Evolutionary conservation across 768 basidiomycete species (phyloP).

Genomic region (Psilocybe tampanensis): DNA sequence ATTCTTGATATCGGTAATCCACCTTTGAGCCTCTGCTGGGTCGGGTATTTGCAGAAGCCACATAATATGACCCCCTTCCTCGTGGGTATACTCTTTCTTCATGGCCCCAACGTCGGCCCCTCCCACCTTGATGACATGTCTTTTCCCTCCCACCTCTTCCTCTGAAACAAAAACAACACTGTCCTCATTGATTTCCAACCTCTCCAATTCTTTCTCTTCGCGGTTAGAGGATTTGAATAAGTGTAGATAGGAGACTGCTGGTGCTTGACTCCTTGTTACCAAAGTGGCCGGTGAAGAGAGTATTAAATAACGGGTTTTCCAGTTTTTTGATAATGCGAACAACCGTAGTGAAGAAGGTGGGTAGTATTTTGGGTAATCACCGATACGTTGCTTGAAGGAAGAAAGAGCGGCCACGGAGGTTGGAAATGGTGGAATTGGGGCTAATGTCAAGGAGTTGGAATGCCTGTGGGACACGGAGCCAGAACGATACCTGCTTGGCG

Average conservation of each 20-base stretch:
- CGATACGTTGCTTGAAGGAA: slow-evolving; percentile 54
- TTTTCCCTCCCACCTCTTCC: slow-evolving; percentile 46
- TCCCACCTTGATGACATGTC: slow-evolving; percentile 67
- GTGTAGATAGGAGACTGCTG: slow-evolving; percentile 63
- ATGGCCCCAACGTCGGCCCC: slow-evolving; percentile 59
- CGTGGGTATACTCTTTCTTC: slow-evolving; percentile 43
- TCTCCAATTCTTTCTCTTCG: slow-evolving; percentile 72
- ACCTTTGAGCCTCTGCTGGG: slow-evolving; percentile 63
- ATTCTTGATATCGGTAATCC: slow-evolving; percentile 77
- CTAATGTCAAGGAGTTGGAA: slow-evolving; percentile 36
- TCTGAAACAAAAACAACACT: slow-evolving; percentile 78
- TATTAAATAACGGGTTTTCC: slow-evolving; percentile 68
- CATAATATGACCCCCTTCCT: slow-evolving; percentile 57
- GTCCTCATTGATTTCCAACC: slow-evolving; percentile 75
- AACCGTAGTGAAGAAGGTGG: slow-evolving; percentile 70
- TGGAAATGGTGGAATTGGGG: slow-evolving; percentile 64
- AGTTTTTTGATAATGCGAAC: slow-evolving; percentile 72
- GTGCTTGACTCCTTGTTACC: slow-evolving; percentile 36
- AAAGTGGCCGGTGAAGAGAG: slow-evolving; percentile 50
- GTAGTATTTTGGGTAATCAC: slow-evolving; percentile 67
- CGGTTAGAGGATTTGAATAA: slow-evolving; percentile 64
- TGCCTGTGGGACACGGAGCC: slow-evolving; percentile 42
- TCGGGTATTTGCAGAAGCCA: slow-evolving; percentile 74
- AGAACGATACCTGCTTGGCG: slow-evolving; percentile 35
- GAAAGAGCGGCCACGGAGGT: slow-evolving; percentile 51